Conservation (phyloP, 352 stramenopile species). For the Pythium pyrilobum region DNA sequence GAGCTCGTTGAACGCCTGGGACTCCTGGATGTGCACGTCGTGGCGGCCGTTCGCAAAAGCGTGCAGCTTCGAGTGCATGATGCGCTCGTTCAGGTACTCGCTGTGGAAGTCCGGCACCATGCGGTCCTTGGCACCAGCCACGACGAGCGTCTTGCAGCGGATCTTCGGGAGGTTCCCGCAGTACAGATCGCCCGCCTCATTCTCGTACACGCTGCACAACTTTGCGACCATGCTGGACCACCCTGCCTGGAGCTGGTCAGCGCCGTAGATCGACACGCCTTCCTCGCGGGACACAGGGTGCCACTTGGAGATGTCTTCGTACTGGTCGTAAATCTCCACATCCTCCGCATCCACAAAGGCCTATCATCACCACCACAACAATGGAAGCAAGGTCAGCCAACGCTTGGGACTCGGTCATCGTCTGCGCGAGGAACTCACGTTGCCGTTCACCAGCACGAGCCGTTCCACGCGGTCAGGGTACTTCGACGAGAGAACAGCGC, state of each 20-base stretch:
- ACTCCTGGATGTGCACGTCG: slow-evolving; percentile 48
- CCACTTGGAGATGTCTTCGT: slow-evolving; percentile 50
- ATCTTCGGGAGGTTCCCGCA: slow-evolving; percentile 59
- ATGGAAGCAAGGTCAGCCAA: too few relatives aligned
- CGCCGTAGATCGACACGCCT: slow-evolving; percentile 48
- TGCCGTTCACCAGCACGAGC: slow-evolving; percentile 74
- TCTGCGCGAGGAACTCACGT: slow-evolving; percentile 36
- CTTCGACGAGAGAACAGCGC: slow-evolving; percentile 60
- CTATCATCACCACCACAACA: slow-evolving; percentile 27
- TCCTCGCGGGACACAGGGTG: slow-evolving; percentile 38
- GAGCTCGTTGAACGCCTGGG: slow-evolving; percentile 50
- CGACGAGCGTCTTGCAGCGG: slow-evolving; percentile 82
- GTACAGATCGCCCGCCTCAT: slow-evolving; percentile 62
- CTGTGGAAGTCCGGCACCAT: slow-evolving; percentile 64
- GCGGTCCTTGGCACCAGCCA: slow-evolving; percentile 53
- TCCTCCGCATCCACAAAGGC: slow-evolving; percentile 75
- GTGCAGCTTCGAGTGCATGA: slow-evolving; percentile 74
- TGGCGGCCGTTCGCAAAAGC: slow-evolving; percentile 47
- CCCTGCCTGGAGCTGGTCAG: slow-evolving; percentile 42
- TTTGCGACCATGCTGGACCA: slow-evolving; percentile 59
- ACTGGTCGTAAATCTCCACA: slow-evolving; percentile 45
- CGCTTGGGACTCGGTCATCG: too few relatives aligned
- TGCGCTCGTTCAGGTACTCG: slow-evolving; percentile 83
- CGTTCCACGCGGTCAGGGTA: slow-evolving; percentile 61
- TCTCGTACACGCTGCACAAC: slow-evolving; percentile 41